These are phyloP conservation scores for Paxillus ammoniavirescens DNA, from an alignment of 768 basidiomycete genomes.

Conservation along the genomic window DNA sequence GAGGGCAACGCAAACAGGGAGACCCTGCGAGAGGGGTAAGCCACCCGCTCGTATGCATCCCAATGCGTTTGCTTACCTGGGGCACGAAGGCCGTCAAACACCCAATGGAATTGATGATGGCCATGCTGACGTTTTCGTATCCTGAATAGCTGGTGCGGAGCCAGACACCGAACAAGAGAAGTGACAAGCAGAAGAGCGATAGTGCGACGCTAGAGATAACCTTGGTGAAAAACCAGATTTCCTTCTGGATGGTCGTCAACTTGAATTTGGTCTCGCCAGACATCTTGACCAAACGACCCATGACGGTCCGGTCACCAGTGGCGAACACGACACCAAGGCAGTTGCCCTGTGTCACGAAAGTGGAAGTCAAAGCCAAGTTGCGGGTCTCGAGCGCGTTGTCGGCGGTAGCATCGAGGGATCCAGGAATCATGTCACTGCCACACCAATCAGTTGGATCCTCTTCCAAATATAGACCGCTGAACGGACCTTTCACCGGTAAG, in stretches of 20 bases:
- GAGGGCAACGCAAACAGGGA: conserved; percentile 45
- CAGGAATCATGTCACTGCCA: conserved; percentile 42
- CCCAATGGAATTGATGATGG: conserved; percentile 39
- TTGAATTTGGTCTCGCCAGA: conserved; percentile 46
- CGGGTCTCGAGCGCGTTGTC: conserved; percentile 48
- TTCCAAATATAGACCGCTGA: background rate
- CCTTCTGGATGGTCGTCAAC: conserved; percentile 46
- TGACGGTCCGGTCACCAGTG: conserved; percentile 42
- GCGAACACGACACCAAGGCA: conserved; percentile 42
- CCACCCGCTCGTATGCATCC: background rate
- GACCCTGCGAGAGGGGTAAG: conserved; percentile 23
- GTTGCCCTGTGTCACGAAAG: conserved; percentile 41
- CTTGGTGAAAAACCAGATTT: conserved; percentile 53
- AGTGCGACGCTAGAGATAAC: conserved; percentile 43
- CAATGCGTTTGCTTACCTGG: conserved; percentile 25
- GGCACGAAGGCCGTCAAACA: conserved; percentile 42
- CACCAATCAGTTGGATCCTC: background rate
- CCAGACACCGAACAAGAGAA: conserved; percentile 45
- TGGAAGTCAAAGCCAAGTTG: conserved; percentile 49
- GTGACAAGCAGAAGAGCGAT: conserved; percentile 39
- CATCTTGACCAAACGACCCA: conserved; percentile 57
- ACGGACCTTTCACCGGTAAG: conserved; percentile 49
- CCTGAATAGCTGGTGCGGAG: conserved; percentile 33
- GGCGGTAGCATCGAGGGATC: conserved; percentile 43
- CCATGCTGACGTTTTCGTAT: conserved; percentile 33